Conservation (phyloP, 164 flowering plant genomes). For the Kalanchoe fedtschenkoi region DNA sequence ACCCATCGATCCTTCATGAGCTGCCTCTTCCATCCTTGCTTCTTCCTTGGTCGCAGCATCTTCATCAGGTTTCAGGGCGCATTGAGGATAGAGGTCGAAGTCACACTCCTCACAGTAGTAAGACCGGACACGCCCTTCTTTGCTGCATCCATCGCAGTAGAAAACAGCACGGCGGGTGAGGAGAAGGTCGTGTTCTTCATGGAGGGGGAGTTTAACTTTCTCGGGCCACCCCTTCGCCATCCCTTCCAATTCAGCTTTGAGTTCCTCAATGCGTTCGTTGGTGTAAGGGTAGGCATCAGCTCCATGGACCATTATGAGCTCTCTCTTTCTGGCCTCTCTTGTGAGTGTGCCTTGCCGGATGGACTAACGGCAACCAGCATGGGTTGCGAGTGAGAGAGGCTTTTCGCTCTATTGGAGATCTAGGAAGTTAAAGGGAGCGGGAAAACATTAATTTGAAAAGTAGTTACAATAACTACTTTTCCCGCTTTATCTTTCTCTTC, state of each 20-base stretch:
- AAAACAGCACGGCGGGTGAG: constrained; percentile 21
- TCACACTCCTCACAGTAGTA: constrained; percentile 47
- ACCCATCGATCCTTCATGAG: no score
- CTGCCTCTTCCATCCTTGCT: no score
- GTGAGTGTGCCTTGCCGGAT: constrained; percentile 47
- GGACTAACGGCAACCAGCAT: constrained; percentile 49
- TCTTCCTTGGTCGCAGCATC: no score
- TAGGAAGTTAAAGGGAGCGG: no score
- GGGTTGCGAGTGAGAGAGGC: constrained; percentile 31
- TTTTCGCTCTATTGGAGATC: no score
- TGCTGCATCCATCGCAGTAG: no score
- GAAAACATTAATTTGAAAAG: no score
- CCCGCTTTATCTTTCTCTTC: no score
- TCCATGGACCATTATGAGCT: constrained; percentile 34
- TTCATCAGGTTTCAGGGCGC: constrained; percentile 30
- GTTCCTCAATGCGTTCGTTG: constrained; percentile 34
- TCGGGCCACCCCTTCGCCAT: constrained; percentile 56
- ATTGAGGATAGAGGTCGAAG: constrained; percentile 47
- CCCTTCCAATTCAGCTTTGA: constrained; percentile 30
- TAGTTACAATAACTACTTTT: no score
- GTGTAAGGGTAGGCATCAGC: constrained; percentile 71
- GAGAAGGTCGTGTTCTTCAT: constrained; percentile 46
- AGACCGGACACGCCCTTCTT: no score
- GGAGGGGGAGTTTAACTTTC: no score
- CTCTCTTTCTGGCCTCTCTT: constrained; percentile 34